Percentiles rank a stretch among this genome's conserved stretches.
phyloP scores from a whole-genome alignment of 371 early-diverging fungal species.

The Mortierella sp. region DNA sequence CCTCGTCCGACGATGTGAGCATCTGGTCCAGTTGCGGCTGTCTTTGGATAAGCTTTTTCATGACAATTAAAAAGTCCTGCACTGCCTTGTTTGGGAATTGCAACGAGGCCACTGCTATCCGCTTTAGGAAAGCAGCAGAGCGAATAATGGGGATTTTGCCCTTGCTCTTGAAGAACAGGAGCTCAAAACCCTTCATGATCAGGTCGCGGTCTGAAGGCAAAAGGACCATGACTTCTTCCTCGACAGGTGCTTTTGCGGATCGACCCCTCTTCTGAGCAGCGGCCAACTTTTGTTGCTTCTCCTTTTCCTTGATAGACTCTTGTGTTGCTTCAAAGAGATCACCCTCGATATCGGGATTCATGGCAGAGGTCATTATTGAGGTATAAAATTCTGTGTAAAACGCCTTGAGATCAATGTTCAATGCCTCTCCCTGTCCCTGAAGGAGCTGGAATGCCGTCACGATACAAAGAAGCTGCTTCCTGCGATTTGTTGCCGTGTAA shows the following conservation, averaged over 20 bases:
- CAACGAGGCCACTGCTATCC: constrained; percentile 59
- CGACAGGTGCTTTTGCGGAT: constrained; percentile 19
- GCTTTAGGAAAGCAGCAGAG: constrained; percentile 75
- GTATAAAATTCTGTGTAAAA: constrained; percentile 86
- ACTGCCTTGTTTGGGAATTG: constrained; percentile 75
- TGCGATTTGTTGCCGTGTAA: constrained; percentile 53
- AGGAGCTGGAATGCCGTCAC: constrained; percentile 88
- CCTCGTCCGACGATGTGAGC: constrained; percentile 85
- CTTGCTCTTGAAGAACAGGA: constrained; percentile 81
- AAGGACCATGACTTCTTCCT: constrained; percentile 36
- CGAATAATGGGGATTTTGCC: constrained; percentile 80
- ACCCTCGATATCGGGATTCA: constrained; percentile 72
- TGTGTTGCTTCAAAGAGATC: constrained; percentile 45
- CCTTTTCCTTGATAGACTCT: constrained; percentile 41
- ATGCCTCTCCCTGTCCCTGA: constrained; percentile 87
- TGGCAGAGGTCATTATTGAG: constrained; percentile 75
- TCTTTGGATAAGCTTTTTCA: constrained; percentile 60
- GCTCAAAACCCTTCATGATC: constrained; percentile 80
- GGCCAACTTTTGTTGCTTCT: constrained; percentile 43
- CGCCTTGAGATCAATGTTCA: constrained; percentile 88
- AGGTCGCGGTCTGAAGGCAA: constrained; percentile 79
- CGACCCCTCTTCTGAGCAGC: constrained; percentile 35
- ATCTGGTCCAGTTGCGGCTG: constrained; percentile 82
- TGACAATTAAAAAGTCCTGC: constrained; percentile 55
- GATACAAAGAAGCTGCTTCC: constrained; percentile 85